A percentile compares a stretch with the other conserved stretches of the same genome.
Evolutionary conservation across 73 alveolate species (phyloP).

Genomic region (Paramecium bursaria): DNA sequence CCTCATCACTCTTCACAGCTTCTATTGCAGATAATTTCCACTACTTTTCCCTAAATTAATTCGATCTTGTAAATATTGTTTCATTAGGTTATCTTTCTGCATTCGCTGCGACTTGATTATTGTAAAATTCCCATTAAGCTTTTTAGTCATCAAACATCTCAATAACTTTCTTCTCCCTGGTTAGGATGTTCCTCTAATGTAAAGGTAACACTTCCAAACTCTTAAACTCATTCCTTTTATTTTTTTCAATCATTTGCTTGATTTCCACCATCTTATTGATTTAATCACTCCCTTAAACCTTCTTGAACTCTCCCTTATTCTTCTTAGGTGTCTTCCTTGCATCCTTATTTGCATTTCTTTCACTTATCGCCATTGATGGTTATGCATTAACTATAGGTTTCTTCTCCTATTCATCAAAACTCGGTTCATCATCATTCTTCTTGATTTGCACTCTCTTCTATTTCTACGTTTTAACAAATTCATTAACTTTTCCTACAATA

Average conservation of each 20-base stretch:
- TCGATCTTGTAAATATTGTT: slow-evolving; percentile 40
- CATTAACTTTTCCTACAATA: slow-evolving; percentile 21
- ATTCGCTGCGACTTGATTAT: slow-evolving; percentile 17
- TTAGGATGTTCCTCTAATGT: slow-evolving; percentile 13
- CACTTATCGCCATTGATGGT: background rate
- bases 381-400: background rate
- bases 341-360: background rate
- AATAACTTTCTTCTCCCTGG: slow-evolving; percentile 45
- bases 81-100: slow-evolving; percentile 14
- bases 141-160: background rate
- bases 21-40: slow-evolving; percentile 15
- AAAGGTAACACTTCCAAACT: background rate
- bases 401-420: background rate
- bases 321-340: slow-evolving; percentile 49
- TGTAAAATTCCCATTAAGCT: slow-evolving; percentile 5
- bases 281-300: background rate
- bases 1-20: slow-evolving; percentile 12
- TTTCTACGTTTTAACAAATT: background rate
- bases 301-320: slow-evolving; percentile 12
- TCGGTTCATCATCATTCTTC: background rate
- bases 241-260: background rate
- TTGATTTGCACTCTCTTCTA: slow-evolving; percentile 2
- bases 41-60: slow-evolving; percentile 32
- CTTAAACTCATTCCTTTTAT: background rate
- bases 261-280: background rate